These are phyloP conservation scores for Brettanomyces sp. DNA, from an alignment of 805 yeast genomes.

Conservation along the genomic window DNA sequence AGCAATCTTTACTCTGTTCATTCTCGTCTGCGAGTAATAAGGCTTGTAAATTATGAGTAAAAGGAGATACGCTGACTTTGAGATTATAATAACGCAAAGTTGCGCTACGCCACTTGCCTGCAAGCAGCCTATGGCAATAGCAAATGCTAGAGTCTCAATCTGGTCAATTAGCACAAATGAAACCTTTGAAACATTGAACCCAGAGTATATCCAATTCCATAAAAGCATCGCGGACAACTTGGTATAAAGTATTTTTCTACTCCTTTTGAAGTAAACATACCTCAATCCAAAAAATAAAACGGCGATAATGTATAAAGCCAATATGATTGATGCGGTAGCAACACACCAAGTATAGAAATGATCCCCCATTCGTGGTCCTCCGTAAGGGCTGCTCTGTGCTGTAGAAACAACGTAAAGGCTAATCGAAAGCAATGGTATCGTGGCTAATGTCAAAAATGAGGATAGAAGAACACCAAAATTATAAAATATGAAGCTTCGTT, in stretches of 20 bases:
- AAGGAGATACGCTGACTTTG: constrained; percentile 26
- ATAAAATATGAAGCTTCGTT: neutral
- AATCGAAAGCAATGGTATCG: constrained; percentile 34
- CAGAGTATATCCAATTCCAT: constrained; percentile 38
- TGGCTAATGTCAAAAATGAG: constrained; percentile 27
- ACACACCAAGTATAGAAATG: constrained; percentile 15
- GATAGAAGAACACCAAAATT: constrained; percentile 14
- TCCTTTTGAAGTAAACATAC: constrained; percentile 18
- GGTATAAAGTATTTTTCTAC: constrained; percentile 30
- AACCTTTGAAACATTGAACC: constrained; percentile 33
- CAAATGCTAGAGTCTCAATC: constrained; percentile 24
- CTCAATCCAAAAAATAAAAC: constrained; percentile 27
- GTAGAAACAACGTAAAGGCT: constrained; percentile 20
- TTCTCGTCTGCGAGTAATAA: constrained; percentile 23
- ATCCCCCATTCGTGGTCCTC: constrained; percentile 7
- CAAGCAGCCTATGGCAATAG: constrained; percentile 34
- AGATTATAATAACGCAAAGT: constrained; percentile 27
- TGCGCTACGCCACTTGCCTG: constrained; percentile 38
- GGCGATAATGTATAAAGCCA: constrained; percentile 24
- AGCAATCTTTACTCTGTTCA: constrained; percentile 24
- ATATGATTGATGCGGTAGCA: constrained; percentile 25
- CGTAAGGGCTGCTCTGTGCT: constrained; percentile 10
- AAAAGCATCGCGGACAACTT: constrained; percentile 36
- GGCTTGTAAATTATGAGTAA: constrained; percentile 22
- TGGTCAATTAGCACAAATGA: constrained; percentile 31